Conservation (phyloP, 371 early-diverging fungal genomes). For the Furculomyces boomerangus region DNA sequence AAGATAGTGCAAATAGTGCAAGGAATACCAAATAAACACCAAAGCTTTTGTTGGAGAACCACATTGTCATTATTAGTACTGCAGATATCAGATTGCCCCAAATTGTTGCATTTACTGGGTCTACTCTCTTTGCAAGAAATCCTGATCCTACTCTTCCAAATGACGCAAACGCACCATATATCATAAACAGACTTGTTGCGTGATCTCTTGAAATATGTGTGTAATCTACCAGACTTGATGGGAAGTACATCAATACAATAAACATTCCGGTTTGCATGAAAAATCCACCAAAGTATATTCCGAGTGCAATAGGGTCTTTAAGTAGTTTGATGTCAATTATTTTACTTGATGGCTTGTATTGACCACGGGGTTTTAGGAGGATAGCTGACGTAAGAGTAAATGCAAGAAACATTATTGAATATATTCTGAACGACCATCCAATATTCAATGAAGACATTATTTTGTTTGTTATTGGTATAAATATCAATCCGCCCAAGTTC, state of each 20-base stretch:
- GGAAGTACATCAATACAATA: neutral
- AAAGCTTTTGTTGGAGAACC: slow-evolving; percentile 9
- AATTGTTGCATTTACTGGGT: no score
- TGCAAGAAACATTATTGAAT: neutral
- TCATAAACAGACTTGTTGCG: no score
- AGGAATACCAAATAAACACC: slow-evolving; percentile 25
- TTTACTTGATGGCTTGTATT: neutral
- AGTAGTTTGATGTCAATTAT: neutral
- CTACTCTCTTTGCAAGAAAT: no score
- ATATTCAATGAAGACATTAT: neutral
- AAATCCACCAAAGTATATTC: neutral
- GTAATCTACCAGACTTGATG: neutral
- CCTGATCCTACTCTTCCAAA: no score
- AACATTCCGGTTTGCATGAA: neutral
- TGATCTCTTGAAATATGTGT: no score
- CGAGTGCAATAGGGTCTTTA: neutral
- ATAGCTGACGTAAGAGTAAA: slow-evolving; percentile 23
- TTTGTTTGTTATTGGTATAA: neutral
- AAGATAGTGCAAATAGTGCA: slow-evolving; percentile 22
- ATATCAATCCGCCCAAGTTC: neutral
- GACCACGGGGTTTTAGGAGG: slow-evolving; percentile 16
- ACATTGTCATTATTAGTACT: neutral
- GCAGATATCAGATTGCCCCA: slow-evolving; percentile 9
- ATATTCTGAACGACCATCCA: slow-evolving; percentile 2
- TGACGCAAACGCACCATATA: no score